phyloP scores from a whole-genome alignment of 306 rosid genomes.

The Oemleria cerasiformis region DNA sequence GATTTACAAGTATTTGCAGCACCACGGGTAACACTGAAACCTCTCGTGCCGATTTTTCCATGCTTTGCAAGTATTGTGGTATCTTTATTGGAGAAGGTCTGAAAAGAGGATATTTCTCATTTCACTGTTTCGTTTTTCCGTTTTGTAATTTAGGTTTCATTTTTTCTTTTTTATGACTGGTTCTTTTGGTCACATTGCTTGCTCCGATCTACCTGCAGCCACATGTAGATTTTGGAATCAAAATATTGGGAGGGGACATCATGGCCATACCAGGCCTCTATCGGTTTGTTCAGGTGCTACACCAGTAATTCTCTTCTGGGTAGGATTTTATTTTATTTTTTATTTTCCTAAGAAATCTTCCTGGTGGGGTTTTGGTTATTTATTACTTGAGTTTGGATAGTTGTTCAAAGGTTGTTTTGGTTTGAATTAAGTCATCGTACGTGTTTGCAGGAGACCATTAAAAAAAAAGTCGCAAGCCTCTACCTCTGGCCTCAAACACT shows the following conservation, averaged over 20 bases:
- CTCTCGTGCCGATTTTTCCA: slow-evolving; percentile 91
- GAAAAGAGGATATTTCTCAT: neutral
- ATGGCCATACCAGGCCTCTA: slow-evolving; percentile 92
- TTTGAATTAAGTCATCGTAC: slow-evolving; percentile 23
- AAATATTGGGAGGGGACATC: slow-evolving; percentile 79
- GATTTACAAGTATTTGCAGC: slow-evolving; percentile 76
- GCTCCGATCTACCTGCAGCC: slow-evolving; percentile 51
- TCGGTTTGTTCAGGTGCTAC: slow-evolving; percentile 76
- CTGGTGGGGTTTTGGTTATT: slow-evolving; percentile 11
- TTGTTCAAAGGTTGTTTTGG: neutral
- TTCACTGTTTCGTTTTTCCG: neutral
- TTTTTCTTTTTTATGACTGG: neutral
- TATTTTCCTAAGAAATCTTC: neutral
- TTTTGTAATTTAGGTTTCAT: neutral
- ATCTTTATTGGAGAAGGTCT: slow-evolving; percentile 86
- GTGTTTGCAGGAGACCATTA: slow-evolving; percentile 61
- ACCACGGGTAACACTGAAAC: slow-evolving; percentile 67
- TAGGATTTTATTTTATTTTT: neutral
- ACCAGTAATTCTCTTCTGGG: slow-evolving; percentile 31
- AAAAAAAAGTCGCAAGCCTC: slow-evolving; percentile 67
- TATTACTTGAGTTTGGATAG: slow-evolving; percentile 12
- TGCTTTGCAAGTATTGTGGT: slow-evolving; percentile 70
- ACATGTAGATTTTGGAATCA: slow-evolving; percentile 81
- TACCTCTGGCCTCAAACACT: slow-evolving; percentile 88
- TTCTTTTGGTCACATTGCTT: slow-evolving; percentile 1